Base-by-base conservation (phyloP, 2,329 filamentous ascomycete species). In the Achaetomium macrosporum region DNA sequence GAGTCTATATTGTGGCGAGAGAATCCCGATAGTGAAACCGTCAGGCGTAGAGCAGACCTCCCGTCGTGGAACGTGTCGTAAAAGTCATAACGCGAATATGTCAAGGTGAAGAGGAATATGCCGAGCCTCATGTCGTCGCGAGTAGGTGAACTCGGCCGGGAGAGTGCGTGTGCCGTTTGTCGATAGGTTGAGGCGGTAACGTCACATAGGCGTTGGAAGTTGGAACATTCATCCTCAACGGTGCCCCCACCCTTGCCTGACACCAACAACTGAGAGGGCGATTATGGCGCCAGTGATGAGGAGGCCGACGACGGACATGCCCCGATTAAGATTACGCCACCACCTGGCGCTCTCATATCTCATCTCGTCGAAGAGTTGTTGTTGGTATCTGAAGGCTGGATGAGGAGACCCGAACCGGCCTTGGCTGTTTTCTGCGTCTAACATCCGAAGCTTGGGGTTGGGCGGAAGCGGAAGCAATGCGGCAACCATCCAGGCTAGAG, bases 401-500 rank as follows among this genome's bases (percentile, higher is more conserved):
- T 69, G 66, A 11, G 68, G 68, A 17, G 71, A 61, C 35, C 71
- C 69, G 29, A 73, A 63, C 25, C 71, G 69, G 47, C 69, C 70
- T 16, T 69, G 68, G 63, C 69, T 73, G 50, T 67, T 66, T 42
- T 71, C 64, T 29, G 39, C 55, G 63, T 84, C 76, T 37, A 75
- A 71, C 67, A 82, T 79, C 16, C 77, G 71, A 1, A 69, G 62
- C 17, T 73, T 69, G 9, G 83, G 78, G 50, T 77, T 76, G 1
- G 73, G 72, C 10, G 87, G 87, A 7, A 95, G 69, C 1, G 88
- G 87, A 12, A 93, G 73, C 50, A 91, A 76, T 1, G 88, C 81
- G 1, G 85, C 90, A 57, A 90, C 74, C 72, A 92, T 87, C 89
- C 89, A 95, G 51, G 85, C 86, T 85, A 60, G 45, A 49, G 15